phyloP scores from a whole-genome alignment of 345 rosid species.

The Murraya paniculata region DNA sequence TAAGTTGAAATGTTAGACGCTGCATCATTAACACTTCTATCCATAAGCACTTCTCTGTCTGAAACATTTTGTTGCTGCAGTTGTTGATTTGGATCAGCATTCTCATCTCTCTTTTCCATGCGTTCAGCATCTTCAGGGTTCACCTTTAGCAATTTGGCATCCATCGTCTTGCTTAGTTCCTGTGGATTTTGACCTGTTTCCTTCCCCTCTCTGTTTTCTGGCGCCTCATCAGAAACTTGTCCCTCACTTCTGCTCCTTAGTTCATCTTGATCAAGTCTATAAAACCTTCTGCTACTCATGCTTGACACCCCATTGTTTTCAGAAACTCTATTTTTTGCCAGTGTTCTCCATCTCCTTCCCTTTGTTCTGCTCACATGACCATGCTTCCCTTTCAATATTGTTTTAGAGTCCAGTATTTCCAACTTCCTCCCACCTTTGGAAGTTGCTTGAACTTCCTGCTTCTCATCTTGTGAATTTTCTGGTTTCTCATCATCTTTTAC shows the following conservation, averaged over 20 bases:
- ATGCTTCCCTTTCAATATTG: conserved; percentile 11
- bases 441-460: conserved; percentile 5
- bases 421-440: conserved; percentile 1
- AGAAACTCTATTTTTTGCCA: conserved; percentile 23
- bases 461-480: conserved; percentile 7
- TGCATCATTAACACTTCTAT: conserved; percentile 9
- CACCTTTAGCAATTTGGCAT: conserved; percentile 9
- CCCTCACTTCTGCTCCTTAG: conserved; percentile 14
- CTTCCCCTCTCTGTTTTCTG: background rate
- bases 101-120: background rate
- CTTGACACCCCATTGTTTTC: background rate
- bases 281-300: conserved; percentile 9
- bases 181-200: background rate
- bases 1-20: background rate
- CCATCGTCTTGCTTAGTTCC: background rate
- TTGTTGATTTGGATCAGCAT: background rate
- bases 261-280: conserved; percentile 4
- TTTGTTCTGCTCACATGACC: conserved; percentile 17
- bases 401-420: conserved; percentile 18
- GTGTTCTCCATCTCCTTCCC: conserved; percentile 34
- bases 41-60: background rate
- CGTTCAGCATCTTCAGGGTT: conserved; percentile 14
- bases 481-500: conserved; percentile 8
- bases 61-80: background rate
- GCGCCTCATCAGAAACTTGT: background rate